These are phyloP conservation scores for Marchantia paleacea DNA, from an alignment of 225 moss, liverwort and hornwort genomes.

Conservation along the genomic window DNA sequence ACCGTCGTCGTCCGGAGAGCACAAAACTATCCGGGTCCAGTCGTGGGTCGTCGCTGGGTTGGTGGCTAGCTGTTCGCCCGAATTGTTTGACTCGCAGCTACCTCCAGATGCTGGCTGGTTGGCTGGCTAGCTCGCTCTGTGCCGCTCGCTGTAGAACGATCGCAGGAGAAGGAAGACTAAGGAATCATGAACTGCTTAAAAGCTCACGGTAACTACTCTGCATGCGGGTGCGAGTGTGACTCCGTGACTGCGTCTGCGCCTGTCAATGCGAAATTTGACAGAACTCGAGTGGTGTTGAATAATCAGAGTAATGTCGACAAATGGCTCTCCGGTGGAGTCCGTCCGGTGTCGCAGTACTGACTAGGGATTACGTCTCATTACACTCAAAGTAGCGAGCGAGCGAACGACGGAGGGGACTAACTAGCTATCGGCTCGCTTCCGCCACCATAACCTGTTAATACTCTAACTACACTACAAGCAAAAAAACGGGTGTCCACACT, in stretches of 20 bases:
- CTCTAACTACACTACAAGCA: background rate
- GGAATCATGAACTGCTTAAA: background rate
- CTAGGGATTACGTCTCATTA: background rate
- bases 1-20: background rate
- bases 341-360: background rate
- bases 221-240: too few relatives aligned
- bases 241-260: too few relatives aligned
- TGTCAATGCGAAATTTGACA: conserved; percentile 9
- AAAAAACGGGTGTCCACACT: background rate
- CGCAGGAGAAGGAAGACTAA: background rate
- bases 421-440: background rate
- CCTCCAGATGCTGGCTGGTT: background rate
- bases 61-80: background rate
- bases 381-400: background rate
- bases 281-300: background rate
- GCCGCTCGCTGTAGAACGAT: background rate
- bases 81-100: background rate
- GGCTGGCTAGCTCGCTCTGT: background rate
- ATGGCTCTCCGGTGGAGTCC: background rate
- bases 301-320: background rate
- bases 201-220: background rate
- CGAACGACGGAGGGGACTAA: background rate
- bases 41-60: background rate
- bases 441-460: background rate
- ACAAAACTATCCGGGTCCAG: background rate